phyloP scores from a whole-genome alignment of 345 rosid species.

The Camelina sativa region DNA sequence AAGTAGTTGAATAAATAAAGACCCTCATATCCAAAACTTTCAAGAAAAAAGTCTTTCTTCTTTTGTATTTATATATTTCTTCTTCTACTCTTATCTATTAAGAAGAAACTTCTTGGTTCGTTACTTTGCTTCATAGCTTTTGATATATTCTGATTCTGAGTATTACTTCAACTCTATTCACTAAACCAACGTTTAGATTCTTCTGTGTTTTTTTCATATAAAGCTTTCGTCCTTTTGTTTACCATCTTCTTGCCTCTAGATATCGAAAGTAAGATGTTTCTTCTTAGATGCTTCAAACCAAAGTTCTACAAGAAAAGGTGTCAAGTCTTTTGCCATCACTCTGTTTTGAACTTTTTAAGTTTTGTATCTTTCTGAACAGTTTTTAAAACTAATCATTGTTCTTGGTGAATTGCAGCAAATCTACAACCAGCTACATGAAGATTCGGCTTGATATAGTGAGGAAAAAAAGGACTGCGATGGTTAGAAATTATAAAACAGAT shows the following conservation, averaged over 20 bases:
- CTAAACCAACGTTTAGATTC: conserved; percentile 37
- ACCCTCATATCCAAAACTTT: conserved; percentile 8
- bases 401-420: conserved; percentile 55
- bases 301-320: conserved; percentile 48
- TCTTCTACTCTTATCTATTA: not conserved
- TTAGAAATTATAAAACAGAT: conserved; percentile 65
- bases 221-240: not conserved
- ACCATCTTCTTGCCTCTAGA: conserved; percentile 3
- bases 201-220: conserved; percentile 12
- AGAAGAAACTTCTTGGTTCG: conserved; percentile 32
- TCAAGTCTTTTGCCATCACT: not conserved
- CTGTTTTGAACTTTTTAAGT: not conserved
- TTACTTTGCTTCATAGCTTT: conserved; percentile 46
- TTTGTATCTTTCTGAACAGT: not conserved
- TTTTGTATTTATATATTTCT: conserved; percentile 15
- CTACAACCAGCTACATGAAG: conserved; percentile 57
- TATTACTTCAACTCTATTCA: conserved; percentile 34
- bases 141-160: conserved; percentile 37
- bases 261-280: conserved; percentile 28
- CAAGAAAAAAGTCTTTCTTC: conserved; percentile 23
- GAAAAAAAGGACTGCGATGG: conserved; percentile 65
- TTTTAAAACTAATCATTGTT: not conserved
- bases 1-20: conserved; percentile 6
- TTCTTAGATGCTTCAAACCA: conserved; percentile 38
- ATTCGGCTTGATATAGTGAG: conserved; percentile 58